phyloP scores from a whole-genome alignment of 495 filamentous ascomycete species.

The Pseudevernia furfuracea region DNA sequence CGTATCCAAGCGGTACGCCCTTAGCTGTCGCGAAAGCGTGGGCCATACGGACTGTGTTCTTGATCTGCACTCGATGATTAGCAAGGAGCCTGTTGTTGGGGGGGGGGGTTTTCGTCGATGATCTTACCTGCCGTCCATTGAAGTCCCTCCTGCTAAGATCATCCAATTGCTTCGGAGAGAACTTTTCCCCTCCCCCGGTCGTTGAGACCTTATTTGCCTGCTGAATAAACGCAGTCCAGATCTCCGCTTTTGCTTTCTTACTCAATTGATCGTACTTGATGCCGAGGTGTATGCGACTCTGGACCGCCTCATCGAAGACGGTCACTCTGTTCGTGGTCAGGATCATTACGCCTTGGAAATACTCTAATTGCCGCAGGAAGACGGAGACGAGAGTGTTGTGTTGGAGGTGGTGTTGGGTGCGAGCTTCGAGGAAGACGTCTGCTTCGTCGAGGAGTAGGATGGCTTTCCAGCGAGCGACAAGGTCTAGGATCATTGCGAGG shows the following conservation, averaged over 20 bases:
- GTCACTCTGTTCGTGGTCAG: slow-evolving; percentile 48
- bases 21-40: slow-evolving; percentile 23
- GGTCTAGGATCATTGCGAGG: slow-evolving; percentile 24
- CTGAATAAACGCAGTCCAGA: slow-evolving; percentile 24
- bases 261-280: slow-evolving; percentile 25
- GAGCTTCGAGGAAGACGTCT: slow-evolving; percentile 41
- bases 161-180: slow-evolving; percentile 11
- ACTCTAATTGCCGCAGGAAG: slow-evolving; percentile 49
- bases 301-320: slow-evolving; percentile 45
- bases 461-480: slow-evolving; percentile 30
- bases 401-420: slow-evolving; percentile 31
- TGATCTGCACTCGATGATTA: slow-evolving; percentile 12
- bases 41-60: slow-evolving; percentile 23
- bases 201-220: slow-evolving; percentile 18
- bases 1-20: slow-evolving; percentile 21
- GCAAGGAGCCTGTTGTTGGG: too few species aligned
- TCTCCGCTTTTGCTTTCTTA: slow-evolving; percentile 21
- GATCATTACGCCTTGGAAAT: slow-evolving; percentile 52
- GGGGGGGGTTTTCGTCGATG: background rate
- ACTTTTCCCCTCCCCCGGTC: slow-evolving; percentile 8
- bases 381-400: slow-evolving; percentile 43
- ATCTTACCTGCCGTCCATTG: slow-evolving; percentile 25
- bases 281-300: slow-evolving; percentile 43
- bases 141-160: slow-evolving; percentile 19
- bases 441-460: slow-evolving; percentile 43